A percentile compares a stretch with the other conserved stretches of the same genome.
Conservation (phyloP, 352 stramenopile species). For the Pythium dissotocum region DNA sequence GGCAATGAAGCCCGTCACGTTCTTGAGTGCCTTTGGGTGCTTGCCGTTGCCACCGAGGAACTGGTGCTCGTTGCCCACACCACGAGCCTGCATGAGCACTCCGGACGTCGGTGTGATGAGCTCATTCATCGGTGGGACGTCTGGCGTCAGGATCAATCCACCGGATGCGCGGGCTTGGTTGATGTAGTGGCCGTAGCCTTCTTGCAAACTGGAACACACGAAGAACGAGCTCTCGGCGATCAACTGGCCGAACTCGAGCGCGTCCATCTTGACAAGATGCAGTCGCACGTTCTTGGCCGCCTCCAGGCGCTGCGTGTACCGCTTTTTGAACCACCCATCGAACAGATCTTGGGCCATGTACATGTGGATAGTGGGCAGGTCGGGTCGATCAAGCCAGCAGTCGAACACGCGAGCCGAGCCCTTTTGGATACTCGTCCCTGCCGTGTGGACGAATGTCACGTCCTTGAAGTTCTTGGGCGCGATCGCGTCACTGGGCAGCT, state of each 20-base stretch:
- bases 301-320: conserved; percentile 26
- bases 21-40: conserved; percentile 25
- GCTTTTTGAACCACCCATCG: conserved; percentile 37
- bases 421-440: conserved; percentile 54
- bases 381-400: conserved; percentile 48
- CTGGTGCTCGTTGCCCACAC: conserved; percentile 41
- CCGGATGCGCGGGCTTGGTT: conserved; percentile 53
- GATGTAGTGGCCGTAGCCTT: conserved; percentile 67
- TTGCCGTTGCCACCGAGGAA: conserved; percentile 50
- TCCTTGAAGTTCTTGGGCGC: conserved; percentile 38
- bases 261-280: conserved; percentile 35
- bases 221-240: conserved; percentile 53
- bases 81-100: conserved; percentile 41
- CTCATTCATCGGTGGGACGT: conserved; percentile 61
- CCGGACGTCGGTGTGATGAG: conserved; percentile 46
- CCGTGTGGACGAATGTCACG: conserved; percentile 48
- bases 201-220: conserved; percentile 53
- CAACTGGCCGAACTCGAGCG: conserved; percentile 47
- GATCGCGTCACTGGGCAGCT: conserved; percentile 4
- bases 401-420: conserved; percentile 44
- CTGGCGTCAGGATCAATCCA: conserved; percentile 45
- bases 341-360: conserved; percentile 47
- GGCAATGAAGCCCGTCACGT: conserved; percentile 44
- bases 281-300: conserved; percentile 27
- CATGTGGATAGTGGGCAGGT: conserved; percentile 48